Conservation (phyloP, 352 stramenopile species). For the Aphanomyces euteiches region DNA sequence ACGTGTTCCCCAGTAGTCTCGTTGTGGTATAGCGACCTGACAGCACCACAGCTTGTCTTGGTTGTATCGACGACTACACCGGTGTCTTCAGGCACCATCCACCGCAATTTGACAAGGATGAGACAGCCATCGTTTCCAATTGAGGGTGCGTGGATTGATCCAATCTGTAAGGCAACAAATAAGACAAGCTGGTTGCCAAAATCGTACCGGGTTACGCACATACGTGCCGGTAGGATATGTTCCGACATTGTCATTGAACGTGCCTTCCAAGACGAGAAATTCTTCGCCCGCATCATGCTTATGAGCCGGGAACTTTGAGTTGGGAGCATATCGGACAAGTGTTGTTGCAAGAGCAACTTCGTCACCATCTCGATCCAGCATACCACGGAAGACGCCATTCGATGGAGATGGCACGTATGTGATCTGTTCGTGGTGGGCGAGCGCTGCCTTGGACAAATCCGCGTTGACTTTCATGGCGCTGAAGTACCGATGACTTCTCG, state of each 20-base stretch:
- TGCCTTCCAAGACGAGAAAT: slow-evolving; percentile 42
- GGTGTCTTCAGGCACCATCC: slow-evolving; percentile 1
- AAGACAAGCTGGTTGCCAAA: not conserved
- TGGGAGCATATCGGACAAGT: slow-evolving; percentile 40
- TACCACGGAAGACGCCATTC: slow-evolving; percentile 6
- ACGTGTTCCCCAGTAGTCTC: not conserved
- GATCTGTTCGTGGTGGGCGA: not conserved
- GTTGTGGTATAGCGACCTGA: not conserved
- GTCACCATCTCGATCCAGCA: slow-evolving; percentile 11
- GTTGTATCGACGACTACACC: not conserved
- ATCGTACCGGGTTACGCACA: slow-evolving; percentile 35
- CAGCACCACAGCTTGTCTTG: not conserved
- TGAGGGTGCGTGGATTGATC: slow-evolving; percentile 36
- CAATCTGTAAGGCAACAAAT: slow-evolving; percentile 22
- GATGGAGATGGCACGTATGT: not conserved
- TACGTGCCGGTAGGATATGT: slow-evolving; percentile 37
- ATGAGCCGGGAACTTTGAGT: slow-evolving; percentile 41
- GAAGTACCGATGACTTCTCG: too few species aligned
- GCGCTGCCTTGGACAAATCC: not conserved
- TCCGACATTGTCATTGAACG: slow-evolving; percentile 42
- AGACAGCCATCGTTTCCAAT: slow-evolving; percentile 41
- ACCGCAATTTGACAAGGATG: slow-evolving; percentile 41
- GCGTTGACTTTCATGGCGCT: not conserved
- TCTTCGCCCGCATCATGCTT: slow-evolving; percentile 44
- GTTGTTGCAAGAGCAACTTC: slow-evolving; percentile 42